Evolutionary conservation across 768 basidiomycete genomes (phyloP).

Genomic region (Mrakia blollopis): DNA sequence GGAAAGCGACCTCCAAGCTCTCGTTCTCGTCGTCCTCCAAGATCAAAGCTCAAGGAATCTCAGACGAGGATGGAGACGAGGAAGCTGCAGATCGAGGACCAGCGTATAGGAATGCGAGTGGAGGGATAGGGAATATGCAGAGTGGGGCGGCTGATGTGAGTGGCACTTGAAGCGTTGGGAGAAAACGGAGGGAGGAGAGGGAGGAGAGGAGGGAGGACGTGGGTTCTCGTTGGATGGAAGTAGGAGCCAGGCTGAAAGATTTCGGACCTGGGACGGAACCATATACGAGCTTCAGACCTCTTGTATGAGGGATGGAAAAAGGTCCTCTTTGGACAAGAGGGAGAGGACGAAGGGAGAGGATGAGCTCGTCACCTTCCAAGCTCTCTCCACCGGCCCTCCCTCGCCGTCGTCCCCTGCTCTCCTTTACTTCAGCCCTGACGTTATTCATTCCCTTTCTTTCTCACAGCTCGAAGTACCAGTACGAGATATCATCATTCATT

Average conservation of each 20-base stretch:
- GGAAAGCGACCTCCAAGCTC: not conserved
- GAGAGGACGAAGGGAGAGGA: no score
- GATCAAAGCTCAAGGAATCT: not conserved
- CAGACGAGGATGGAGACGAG: not conserved
- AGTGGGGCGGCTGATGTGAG: slow-evolving; percentile 6
- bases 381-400: not conserved
- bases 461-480: slow-evolving; percentile 4
- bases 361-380: not conserved
- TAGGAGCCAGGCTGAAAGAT: not conserved
- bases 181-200: not conserved
- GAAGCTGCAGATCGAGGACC: not conserved
- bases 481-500: slow-evolving; percentile 5
- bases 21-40: not conserved
- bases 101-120: slow-evolving; percentile 20
- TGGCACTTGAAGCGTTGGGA: not conserved
- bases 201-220: not conserved
- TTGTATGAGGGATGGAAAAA: not conserved
- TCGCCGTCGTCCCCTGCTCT: not conserved
- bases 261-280: not conserved
- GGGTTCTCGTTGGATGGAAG: not conserved
- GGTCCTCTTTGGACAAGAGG: no score
- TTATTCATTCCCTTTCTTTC: not conserved
- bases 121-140: slow-evolving; percentile 28
- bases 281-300: not conserved
- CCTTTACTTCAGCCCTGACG: not conserved